These are phyloP conservation scores for Elaeis oleifera DNA, from an alignment of 202 grass and related monocot genomes.

Conservation along the genomic window DNA sequence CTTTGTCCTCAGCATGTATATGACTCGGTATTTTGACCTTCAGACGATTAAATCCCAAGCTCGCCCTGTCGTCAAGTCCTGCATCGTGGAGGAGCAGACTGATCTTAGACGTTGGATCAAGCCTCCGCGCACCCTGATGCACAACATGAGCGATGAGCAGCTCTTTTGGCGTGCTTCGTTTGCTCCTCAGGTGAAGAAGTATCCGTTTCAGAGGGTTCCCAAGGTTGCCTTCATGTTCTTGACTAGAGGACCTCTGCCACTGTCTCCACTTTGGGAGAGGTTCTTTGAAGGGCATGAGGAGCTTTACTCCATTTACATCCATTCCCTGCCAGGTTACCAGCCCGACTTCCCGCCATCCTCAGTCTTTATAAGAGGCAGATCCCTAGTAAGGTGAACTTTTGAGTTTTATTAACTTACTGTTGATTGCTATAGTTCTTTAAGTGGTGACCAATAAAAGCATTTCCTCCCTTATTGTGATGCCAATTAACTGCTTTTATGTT, in stretches of 20 bases:
- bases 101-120: constrained; percentile 15
- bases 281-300: constrained; percentile 50
- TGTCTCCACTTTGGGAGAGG: constrained; percentile 63
- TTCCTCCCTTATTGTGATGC: too few relatives aligned
- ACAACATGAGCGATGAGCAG: constrained; percentile 82
- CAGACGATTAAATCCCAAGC: background rate
- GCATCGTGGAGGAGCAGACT: background rate
- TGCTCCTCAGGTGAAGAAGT: constrained; percentile 21
- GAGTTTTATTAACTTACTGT: background rate
- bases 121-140: constrained; percentile 32
- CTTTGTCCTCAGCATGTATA: constrained; percentile 9
- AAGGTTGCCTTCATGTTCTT: constrained; percentile 99
- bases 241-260: constrained; percentile 63
- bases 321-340: constrained; percentile 49
- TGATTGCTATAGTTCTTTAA: too few relatives aligned
- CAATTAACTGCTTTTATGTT: too few relatives aligned
- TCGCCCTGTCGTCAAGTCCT: background rate
- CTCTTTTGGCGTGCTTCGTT: constrained; percentile 78
- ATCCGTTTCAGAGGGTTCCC: constrained; percentile 32
- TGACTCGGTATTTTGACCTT: constrained; percentile 17
- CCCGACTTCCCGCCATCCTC: constrained; percentile 42
- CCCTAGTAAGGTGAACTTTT: constrained; percentile 61
- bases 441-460: too few relatives aligned
- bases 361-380: constrained; percentile 57
- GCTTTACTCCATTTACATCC: constrained; percentile 64